Percentiles rank a stretch among this genome's conserved stretches.
Evolutionary conservation across 225 moss, liverwort and hornwort genomes (phyloP).

Genomic region (Lunularia cruciata): DNA sequence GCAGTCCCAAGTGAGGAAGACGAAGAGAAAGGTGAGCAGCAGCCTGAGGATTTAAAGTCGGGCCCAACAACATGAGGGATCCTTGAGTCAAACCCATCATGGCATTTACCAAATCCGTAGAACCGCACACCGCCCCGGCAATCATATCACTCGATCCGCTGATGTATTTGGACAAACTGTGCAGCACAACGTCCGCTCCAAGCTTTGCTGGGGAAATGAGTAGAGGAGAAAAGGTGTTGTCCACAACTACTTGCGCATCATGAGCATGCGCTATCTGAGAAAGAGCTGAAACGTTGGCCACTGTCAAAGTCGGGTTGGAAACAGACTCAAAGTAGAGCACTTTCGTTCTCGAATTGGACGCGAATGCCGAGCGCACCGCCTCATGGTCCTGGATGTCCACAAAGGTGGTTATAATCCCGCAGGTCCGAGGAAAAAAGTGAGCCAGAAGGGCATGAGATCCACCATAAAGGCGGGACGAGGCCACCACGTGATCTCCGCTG

Average conservation of each 20-base stretch:
- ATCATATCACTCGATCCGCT: conserved; percentile 91
- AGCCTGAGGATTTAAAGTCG: conserved; percentile 86
- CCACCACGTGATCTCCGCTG: conserved; percentile 80
- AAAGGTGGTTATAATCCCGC: conserved; percentile 74
- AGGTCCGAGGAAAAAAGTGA: conserved; percentile 74
- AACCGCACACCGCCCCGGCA: conserved; percentile 86
- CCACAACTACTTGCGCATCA: conserved; percentile 66
- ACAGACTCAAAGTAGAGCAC: conserved; percentile 87
- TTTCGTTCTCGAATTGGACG: conserved; percentile 50
- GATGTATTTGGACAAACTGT: conserved; percentile 87
- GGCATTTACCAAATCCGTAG: conserved; percentile 69
- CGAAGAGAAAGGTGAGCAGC: conserved; percentile 78
- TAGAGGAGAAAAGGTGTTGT: conserved; percentile 85
- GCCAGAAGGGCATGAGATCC: conserved; percentile 78
- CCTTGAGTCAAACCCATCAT: conserved; percentile 89
- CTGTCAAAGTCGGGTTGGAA: conserved; percentile 73
- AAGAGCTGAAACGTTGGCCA: conserved; percentile 71
- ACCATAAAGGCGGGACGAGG: conserved; percentile 78
- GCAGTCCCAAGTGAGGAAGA: conserved; percentile 69
- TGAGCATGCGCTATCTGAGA: conserved; percentile 54
- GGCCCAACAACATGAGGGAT: conserved; percentile 83
- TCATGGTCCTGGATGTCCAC: conserved; percentile 69
- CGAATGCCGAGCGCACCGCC: conserved; percentile 47
- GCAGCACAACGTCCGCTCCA: conserved; percentile 86
- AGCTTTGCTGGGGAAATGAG: conserved; percentile 68